Base-by-base conservation (phyloP, 176 grass and related monocot genomes). In the Oryza nivara region DNA sequence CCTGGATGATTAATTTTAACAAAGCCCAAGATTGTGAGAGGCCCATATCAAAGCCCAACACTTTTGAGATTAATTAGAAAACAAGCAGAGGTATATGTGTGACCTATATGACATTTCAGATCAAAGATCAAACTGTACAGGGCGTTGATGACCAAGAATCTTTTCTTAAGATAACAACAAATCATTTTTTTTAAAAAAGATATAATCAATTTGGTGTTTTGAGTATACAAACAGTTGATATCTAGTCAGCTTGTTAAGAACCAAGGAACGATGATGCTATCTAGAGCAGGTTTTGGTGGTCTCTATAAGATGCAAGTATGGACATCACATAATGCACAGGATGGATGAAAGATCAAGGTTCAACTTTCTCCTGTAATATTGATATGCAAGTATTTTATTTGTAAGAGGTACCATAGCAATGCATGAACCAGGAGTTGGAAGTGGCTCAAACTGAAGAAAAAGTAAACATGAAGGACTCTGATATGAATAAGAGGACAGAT, bases 1-100 rank as follows among this genome's bases (percentile, higher is more conserved):
- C 96, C 96, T 98, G 87, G 87, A 60, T 20, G 35, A 40, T 28
- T n/a, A 4, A 20, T 32, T 72, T 1, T 15, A 35, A 23, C 9
- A 49, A 49, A 7, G 15, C 6, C 1, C 2, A 2, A 35, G 10
- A 16, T n/a, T 54, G 67, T 65, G 5, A 67, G 5, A 66, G 9
- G 41, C 16, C 48, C 7, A 19, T 19, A 20, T 7, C 11, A 32
- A n/a, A 22, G 20, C 58, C 6, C 20, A 63, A 2, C 56, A 63
- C 0, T 23, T 0, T 23, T 22, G 7, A 63, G 26, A 40, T 20
- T n/a, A 4, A 20, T 28, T 28, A 44, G 7, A 9, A 9, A 46
- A 23, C 9, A 38, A 7, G 6, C n/a, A 0, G 14, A 46, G 15
- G 2, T 43, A 16, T 30, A 49, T 17, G n/a, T 30, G 10, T 5